Evolutionary conservation across 805 yeast genomes (phyloP), one percentile per base, ranked within the genome.

Genomic region (Candida germanica): DNA sequence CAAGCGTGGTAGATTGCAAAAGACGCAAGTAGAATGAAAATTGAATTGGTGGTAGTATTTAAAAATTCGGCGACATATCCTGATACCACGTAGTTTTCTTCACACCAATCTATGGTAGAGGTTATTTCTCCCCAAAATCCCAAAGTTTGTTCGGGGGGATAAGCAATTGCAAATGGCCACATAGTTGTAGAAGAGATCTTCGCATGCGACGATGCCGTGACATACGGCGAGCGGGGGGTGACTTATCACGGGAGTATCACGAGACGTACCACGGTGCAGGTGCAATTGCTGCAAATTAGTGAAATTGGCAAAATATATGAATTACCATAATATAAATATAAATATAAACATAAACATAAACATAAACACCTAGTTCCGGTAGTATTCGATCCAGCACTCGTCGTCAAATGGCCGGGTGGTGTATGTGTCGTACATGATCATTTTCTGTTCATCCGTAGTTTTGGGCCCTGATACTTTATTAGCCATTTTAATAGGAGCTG

Each of bases 81-180:
- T 9, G 91, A 75, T 1, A 89, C 85, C 8, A 88, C 91, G 56
- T 91, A 91, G 64, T 91, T 91, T 59, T 93, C 98, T 54, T 91
- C 98, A 62, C 98, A 91, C 98, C 98, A 91, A 54, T 91, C 98
- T 25, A 93, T 93, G n/a, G 98, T 89, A 25, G 96, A 77, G 0
- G 98, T 88, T 3, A 85, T 84, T 4, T 68, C 63, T 1, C 93
- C 93, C 96, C 96, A 87, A 55, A 59, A 80, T 1, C 88, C 89
- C 11, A 59, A 39, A n/a, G 54, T 46, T 27, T 77, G 75, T 22
- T 69, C 75, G 5, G 69, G 69, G 1, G 86, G 83, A 49, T 79
- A 79, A 2, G 79, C 76, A 43, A 52, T 42, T 5, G 77, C 71
- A 54, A 72, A 72, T 11, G 77, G 78, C 18, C 71, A 59, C 67